Percentiles rank a stretch among this genome's conserved stretches.
Conservation (phyloP, 768 basidiomycete species). For the Auriscalpium vulgare region DNA sequence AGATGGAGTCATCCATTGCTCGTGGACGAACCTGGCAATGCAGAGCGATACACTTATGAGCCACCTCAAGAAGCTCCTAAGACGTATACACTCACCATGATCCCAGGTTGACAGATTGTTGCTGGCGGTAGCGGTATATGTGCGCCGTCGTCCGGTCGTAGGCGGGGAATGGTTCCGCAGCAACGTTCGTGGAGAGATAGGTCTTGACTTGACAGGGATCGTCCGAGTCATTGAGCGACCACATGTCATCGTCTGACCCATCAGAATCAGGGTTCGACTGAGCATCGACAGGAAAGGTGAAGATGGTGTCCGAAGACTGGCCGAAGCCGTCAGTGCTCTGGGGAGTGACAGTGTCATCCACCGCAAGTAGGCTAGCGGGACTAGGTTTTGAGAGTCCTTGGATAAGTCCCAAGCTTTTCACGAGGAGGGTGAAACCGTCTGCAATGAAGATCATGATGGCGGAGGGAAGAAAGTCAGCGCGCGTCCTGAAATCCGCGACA, state of each 20-base stretch:
- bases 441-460: background rate
- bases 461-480: too few relatives aligned
- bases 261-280: too few relatives aligned
- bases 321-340: too few relatives aligned
- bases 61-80: background rate
- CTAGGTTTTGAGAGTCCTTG: background rate
- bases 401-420: background rate
- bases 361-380: background rate
- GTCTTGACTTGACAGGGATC: slow-evolving; percentile 15
- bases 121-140: slow-evolving; percentile 54
- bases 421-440: background rate
- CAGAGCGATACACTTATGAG: background rate
- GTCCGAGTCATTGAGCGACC: background rate
- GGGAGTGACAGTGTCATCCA: too few relatives aligned
- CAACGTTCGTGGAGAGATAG: slow-evolving; percentile 17
- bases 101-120: slow-evolving; percentile 57
- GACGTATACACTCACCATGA: slow-evolving; percentile 36
- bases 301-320: too few relatives aligned
- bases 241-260: too few relatives aligned
- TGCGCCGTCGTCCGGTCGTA: slow-evolving; percentile 42
- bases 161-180: slow-evolving; percentile 33
- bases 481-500: too few relatives aligned
- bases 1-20: slow-evolving; percentile 69
- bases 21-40: slow-evolving; percentile 54
- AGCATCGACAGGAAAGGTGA: too few relatives aligned